phyloP scores from a whole-genome alignment of 140 eudicot genomes.

The Flaveria floridana region DNA sequence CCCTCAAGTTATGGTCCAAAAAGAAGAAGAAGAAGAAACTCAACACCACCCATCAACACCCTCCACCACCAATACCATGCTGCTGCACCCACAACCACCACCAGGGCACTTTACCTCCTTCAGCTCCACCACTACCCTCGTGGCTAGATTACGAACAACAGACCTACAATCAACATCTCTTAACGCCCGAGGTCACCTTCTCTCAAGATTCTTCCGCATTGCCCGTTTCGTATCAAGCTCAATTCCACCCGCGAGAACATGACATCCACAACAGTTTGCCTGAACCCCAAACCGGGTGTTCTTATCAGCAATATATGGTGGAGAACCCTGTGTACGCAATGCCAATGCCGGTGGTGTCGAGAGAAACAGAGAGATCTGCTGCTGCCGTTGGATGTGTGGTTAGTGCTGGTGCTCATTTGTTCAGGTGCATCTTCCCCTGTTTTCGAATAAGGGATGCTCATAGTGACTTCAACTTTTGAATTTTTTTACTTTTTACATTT shows the following conservation, averaged over 20 bases:
- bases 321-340: conserved; percentile 44
- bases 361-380: conserved; percentile 41
- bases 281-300: conserved; percentile 19
- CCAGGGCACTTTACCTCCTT: conserved; percentile 48
- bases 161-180: conserved; percentile 35
- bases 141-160: conserved; percentile 59
- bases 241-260: conserved; percentile 26
- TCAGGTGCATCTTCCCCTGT: conserved; percentile 66
- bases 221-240: conserved; percentile 39
- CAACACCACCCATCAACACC: background rate
- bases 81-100: conserved; percentile 33
- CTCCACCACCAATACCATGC: conserved; percentile 33
- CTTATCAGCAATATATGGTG: conserved; percentile 59
- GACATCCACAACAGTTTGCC: background rate
- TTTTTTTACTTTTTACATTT: background rate
- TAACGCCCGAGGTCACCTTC: conserved; percentile 15
- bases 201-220: conserved; percentile 22
- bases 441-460: conserved; percentile 43
- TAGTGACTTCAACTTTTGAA: background rate
- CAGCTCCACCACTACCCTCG: conserved; percentile 77
- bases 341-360: conserved; percentile 32
- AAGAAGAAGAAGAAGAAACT: conserved; percentile 41
- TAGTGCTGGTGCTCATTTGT: conserved; percentile 42
- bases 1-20: conserved; percentile 77
- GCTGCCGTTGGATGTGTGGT: conserved; percentile 59